Conservation (phyloP, 1,284 basidiomycete species). For the Naganishia sp. region DNA sequence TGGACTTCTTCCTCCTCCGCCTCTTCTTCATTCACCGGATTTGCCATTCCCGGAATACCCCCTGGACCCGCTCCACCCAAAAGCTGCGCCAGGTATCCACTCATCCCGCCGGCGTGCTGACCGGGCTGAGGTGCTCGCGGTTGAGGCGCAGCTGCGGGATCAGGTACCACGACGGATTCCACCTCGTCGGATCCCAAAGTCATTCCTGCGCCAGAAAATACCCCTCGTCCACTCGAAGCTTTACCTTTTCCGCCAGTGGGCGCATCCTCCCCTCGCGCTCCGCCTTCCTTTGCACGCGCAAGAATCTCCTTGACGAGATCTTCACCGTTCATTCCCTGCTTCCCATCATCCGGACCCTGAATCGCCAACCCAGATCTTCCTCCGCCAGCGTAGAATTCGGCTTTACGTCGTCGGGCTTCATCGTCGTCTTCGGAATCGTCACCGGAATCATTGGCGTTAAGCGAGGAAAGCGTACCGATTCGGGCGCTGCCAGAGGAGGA, state of each 20-base stretch:
- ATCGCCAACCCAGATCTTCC: slow-evolving; percentile 77
- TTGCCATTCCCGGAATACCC: slow-evolving; percentile 34
- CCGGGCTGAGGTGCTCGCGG: slow-evolving; percentile 11
- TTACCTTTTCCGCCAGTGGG: not conserved
- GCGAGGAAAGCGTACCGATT: slow-evolving; percentile 14
- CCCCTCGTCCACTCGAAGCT: slow-evolving; percentile 8
- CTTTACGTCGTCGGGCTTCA: slow-evolving; percentile 18
- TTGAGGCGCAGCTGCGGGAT: slow-evolving; percentile 57
- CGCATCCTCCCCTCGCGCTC: not conserved
- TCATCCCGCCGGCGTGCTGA: slow-evolving; percentile 26
- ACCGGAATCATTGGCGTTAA: slow-evolving; percentile 14
- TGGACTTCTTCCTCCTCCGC: slow-evolving; percentile 64
- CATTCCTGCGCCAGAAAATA: slow-evolving; percentile 73
- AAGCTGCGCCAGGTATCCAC: slow-evolving; percentile 10
- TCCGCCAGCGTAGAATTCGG: slow-evolving; percentile 65
- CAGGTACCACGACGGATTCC: slow-evolving; percentile 70
- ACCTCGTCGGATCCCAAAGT: slow-evolving; percentile 84
- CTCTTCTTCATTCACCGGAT: slow-evolving; percentile 48
- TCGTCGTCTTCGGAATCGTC: slow-evolving; percentile 28
- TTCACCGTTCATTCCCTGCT: slow-evolving; percentile 52
- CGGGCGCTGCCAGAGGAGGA: slow-evolving; percentile 5
- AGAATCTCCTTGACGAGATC: slow-evolving; percentile 81
- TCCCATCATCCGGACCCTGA: slow-evolving; percentile 69
- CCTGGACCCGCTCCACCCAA: slow-evolving; percentile 24
- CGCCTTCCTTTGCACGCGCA: slow-evolving; percentile 76